These are phyloP conservation scores for Chloris gayana DNA, from an alignment of 176 grass and related monocot species.

Conservation along the genomic window DNA sequence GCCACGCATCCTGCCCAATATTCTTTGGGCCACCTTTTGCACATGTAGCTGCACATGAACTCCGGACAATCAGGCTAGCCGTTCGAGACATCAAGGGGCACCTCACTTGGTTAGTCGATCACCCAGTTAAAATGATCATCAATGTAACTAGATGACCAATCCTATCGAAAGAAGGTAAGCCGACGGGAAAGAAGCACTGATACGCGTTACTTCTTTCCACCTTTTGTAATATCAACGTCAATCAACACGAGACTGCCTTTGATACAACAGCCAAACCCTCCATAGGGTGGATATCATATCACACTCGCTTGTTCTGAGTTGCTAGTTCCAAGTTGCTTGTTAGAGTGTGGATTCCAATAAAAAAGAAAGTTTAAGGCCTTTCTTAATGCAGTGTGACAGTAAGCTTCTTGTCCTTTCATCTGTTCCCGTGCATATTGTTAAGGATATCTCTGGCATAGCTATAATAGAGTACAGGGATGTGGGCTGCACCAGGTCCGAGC, in stretches of 20 bases:
- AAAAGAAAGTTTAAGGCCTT: not conserved
- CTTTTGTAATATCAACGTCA: not conserved
- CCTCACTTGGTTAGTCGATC: not conserved
- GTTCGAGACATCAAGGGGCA: not conserved
- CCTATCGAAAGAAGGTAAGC: not conserved
- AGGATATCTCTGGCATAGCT: slow-evolving; percentile 20
- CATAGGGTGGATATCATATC: not conserved
- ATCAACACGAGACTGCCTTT: not conserved
- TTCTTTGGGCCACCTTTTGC: not conserved
- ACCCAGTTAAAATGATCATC: not conserved
- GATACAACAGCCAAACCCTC: not conserved
- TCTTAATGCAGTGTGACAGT: slow-evolving; percentile 25
- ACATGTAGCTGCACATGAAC: slow-evolving; percentile 8
- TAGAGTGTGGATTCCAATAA: slow-evolving; percentile 12
- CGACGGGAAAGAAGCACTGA: not conserved
- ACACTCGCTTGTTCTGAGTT: not conserved
- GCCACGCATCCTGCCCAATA: not conserved
- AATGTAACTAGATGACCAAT: not conserved
- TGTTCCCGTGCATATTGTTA: slow-evolving; percentile 17
- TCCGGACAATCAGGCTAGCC: not conserved
- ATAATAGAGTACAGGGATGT: slow-evolving; percentile 15
- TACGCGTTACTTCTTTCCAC: not conserved
- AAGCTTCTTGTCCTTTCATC: slow-evolving; percentile 33
- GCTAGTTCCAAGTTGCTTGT: not conserved
- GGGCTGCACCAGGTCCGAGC: slow-evolving; percentile 41